Percentiles rank a stretch among this genome's conserved stretches.
These are phyloP conservation scores for Lichenothelia convexa DNA, from an alignment of 495 filamentous ascomycete species.

Conservation along the genomic window DNA sequence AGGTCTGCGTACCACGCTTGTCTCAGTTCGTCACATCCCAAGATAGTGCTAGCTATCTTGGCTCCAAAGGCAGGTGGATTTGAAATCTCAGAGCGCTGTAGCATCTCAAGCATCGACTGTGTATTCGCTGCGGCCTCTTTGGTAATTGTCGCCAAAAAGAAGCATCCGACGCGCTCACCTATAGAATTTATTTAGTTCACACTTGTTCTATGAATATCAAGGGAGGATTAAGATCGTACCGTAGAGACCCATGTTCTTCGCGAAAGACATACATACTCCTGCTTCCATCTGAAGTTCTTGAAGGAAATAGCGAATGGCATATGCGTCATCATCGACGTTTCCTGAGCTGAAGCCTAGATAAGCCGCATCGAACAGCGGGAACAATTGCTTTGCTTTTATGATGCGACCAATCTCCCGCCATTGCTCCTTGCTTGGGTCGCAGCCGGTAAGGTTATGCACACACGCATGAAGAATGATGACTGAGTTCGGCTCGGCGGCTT, in stretches of 20 bases:
- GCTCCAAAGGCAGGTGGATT: background rate
- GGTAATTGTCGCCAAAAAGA: background rate
- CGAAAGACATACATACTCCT: background rate
- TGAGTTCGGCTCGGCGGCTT: background rate
- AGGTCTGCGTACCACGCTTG: background rate
- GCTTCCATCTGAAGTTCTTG: background rate
- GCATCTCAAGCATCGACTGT: background rate
- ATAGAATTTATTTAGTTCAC: background rate
- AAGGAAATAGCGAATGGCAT: background rate
- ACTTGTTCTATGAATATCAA: background rate
- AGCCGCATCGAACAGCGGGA: slow-evolving; percentile 34
- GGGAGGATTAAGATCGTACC: background rate
- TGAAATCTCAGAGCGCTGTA: background rate
- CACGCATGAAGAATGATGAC: slow-evolving; percentile 13
- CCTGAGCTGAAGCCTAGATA: background rate
- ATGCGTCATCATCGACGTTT: background rate
- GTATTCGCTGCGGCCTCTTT: background rate
- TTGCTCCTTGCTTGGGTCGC: slow-evolving; percentile 68
- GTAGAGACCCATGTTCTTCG: background rate
- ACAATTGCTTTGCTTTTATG: slow-evolving; percentile 65
- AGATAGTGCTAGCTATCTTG: background rate
- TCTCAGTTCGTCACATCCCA: background rate
- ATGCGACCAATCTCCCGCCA: slow-evolving; percentile 75
- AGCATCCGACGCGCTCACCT: background rate
- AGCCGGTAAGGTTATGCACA: slow-evolving; percentile 83